Evolutionary conservation across 1,139 yeast genomes (phyloP), one percentile per base, ranked within the genome.

Genomic region (Geotrichum siamense): DNA sequence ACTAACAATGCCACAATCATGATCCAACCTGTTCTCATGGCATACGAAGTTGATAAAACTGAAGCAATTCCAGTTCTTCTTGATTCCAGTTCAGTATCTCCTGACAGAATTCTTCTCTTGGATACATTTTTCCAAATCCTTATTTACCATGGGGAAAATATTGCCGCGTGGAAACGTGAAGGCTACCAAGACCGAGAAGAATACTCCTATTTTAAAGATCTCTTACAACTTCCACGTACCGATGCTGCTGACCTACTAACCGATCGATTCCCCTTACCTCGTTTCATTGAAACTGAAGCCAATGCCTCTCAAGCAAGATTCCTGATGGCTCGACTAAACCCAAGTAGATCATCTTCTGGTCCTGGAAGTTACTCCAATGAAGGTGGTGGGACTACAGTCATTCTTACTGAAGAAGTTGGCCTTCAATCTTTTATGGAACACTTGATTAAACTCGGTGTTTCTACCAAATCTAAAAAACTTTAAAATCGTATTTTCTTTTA

Each of bases 331-430:
- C 79, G 80, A 58, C 66, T 82, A 55, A 82, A 82, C 58, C 93
- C 93, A 13, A 48, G 70, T 74, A 52, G 82, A 77, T 55, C 49
- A 19, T 21, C 35, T 23, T 15, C 37, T 17, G 36, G 47, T 23
- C 65, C 71, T 47, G 71, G 71, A 41, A 65, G 67, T 39, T 67
- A 72, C 45, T 71, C 74, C 9, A 45, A 52, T 27, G 28, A 22
- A 26, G 33, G 33, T 4, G 71, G 71, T 46, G 78, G 78, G 38
- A 65, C 76, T 16, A 87, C 94, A 15, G 86, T 86, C 55, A 96
- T 89, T 38, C 78, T 89, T 61, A 89, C 97, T 26, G 97, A 89
- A 67, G 97, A 89, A 69, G 96, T 87, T 37, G 79, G 91, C 40
- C 73, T 87, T 62, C 94, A 87, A 69, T 86, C 84, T 31, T 87